Evolutionary conservation across 768 basidiomycete species (phyloP).

Genomic region (Leccinum olivaceopallidum): DNA sequence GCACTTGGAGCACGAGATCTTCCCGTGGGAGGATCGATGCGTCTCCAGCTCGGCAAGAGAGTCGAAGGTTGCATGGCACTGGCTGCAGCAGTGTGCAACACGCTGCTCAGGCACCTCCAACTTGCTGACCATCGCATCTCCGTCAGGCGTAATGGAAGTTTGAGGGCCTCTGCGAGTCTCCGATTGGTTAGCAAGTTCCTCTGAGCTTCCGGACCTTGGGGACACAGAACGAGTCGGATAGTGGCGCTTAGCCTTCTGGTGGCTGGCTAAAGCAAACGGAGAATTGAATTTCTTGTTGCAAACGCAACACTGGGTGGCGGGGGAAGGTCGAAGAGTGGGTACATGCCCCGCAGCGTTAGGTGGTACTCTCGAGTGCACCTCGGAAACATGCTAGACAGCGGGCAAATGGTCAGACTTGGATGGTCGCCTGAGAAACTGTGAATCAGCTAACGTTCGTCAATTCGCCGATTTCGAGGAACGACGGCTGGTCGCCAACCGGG

Average conservation of each 20-base stretch:
- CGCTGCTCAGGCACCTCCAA: conserved; percentile 5
- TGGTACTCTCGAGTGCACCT: conserved; percentile 15
- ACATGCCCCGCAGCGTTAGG: background rate
- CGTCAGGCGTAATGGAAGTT: background rate
- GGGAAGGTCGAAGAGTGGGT: conserved; percentile 2
- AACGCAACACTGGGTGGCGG: conserved; percentile 22
- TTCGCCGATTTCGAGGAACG: conserved; percentile 19
- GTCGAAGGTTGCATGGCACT: conserved; percentile 21
- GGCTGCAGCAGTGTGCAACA: conserved; percentile 16
- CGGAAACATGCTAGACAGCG: conserved; percentile 24
- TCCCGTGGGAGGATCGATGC: conserved; percentile 22
- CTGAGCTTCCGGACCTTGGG: background rate
- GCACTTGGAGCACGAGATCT: conserved; percentile 29
- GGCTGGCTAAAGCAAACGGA: conserved; percentile 14
- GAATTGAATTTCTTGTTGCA: conserved; percentile 30
- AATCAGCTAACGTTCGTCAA: conserved; percentile 19
- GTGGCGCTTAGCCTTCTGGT: conserved; percentile 28
- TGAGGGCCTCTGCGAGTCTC: conserved; percentile 6
- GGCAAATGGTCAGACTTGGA: conserved; percentile 9
- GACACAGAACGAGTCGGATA: conserved; percentile 11
- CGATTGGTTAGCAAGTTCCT: conserved; percentile 4
- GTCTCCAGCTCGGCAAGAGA: conserved; percentile 20
- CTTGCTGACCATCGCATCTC: background rate
- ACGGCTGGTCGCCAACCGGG: conserved; percentile 23
- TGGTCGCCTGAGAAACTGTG: background rate